Evolutionary conservation across 805 yeast species (phyloP).

Genomic region (Yamadazyma phyllophila): DNA sequence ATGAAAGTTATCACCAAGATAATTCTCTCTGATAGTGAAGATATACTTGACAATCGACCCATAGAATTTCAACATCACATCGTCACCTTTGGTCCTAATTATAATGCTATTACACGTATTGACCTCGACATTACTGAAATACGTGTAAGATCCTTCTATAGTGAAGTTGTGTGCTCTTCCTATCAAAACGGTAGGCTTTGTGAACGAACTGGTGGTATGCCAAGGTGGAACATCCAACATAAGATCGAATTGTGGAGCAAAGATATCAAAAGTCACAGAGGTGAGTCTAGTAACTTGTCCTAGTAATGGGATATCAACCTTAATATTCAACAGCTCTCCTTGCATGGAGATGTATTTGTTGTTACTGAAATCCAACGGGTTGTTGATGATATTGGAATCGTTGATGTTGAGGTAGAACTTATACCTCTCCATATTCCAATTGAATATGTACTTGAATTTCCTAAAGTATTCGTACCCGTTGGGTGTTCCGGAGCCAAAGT

Average conservation of each 20-base stretch:
- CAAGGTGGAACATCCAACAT: slow-evolving; percentile 81
- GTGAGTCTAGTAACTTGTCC: slow-evolving; percentile 52
- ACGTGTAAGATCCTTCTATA: slow-evolving; percentile 65
- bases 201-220: slow-evolving; percentile 79
- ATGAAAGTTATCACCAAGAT: slow-evolving; percentile 82
- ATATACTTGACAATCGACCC: slow-evolving; percentile 79
- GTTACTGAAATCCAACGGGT: slow-evolving; percentile 80
- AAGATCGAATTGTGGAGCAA: slow-evolving; percentile 60
- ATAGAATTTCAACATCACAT: slow-evolving; percentile 67
- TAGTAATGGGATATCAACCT: slow-evolving; percentile 57
- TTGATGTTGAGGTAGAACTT: slow-evolving; percentile 74
- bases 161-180: slow-evolving; percentile 67
- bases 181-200: slow-evolving; percentile 53
- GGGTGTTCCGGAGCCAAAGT: slow-evolving; percentile 72
- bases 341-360: slow-evolving; percentile 74
- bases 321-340: slow-evolving; percentile 54
- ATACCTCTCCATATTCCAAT: slow-evolving; percentile 58
- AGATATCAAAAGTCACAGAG: slow-evolving; percentile 47
- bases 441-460: slow-evolving; percentile 61
- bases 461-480: slow-evolving; percentile 73
- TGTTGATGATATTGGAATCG: slow-evolving; percentile 83
- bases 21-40: slow-evolving; percentile 77
- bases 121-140: slow-evolving; percentile 55
- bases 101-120: slow-evolving; percentile 68
- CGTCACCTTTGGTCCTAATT: slow-evolving; percentile 62